Evolutionary conservation across 2,329 filamentous ascomycete genomes (phyloP).

Genomic region (Botrytis byssoidea): DNA sequence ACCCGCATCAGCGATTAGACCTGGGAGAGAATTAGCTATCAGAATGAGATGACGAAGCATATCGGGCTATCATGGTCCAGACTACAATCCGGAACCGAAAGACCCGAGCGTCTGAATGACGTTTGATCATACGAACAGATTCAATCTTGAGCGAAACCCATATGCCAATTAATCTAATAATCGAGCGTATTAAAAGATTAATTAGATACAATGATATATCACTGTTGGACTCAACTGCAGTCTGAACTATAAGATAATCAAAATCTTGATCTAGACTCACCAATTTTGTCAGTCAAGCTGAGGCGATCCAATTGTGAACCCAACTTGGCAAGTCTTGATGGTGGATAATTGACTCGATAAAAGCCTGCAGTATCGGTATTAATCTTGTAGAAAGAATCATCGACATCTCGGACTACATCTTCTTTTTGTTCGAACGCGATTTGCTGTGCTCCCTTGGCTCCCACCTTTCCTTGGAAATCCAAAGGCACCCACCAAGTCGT

Average conservation of each 20-base stretch:
- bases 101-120: background rate
- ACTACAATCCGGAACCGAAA: background rate
- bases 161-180: background rate
- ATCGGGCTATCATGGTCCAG: background rate
- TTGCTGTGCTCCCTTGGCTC: slow-evolving; percentile 59
- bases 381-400: slow-evolving; percentile 86
- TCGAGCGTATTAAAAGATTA: background rate
- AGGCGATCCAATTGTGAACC: slow-evolving; percentile 74
- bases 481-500: slow-evolving; percentile 97
- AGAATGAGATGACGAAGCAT: background rate
- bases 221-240: background rate
- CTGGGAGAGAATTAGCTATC: slow-evolving; percentile 22
- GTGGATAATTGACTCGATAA: slow-evolving; percentile 71
- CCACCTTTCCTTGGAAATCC: slow-evolving; percentile 72
- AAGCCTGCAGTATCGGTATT: slow-evolving; percentile 72
- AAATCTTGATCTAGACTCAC: slow-evolving; percentile 39
- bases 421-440: slow-evolving; percentile 73
- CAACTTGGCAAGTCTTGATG: slow-evolving; percentile 67
- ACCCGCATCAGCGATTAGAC: slow-evolving; percentile 80
- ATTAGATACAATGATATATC: background rate
- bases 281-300: slow-evolving; percentile 86
- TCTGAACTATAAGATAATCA: background rate
- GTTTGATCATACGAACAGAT: background rate
- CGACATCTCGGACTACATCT: slow-evolving; percentile 71
- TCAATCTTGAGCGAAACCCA: background rate